Evolutionary conservation across 148 eudicot species (phyloP), one percentile per base, ranked within the genome.

Genomic region (Limonium bicolor): DNA sequence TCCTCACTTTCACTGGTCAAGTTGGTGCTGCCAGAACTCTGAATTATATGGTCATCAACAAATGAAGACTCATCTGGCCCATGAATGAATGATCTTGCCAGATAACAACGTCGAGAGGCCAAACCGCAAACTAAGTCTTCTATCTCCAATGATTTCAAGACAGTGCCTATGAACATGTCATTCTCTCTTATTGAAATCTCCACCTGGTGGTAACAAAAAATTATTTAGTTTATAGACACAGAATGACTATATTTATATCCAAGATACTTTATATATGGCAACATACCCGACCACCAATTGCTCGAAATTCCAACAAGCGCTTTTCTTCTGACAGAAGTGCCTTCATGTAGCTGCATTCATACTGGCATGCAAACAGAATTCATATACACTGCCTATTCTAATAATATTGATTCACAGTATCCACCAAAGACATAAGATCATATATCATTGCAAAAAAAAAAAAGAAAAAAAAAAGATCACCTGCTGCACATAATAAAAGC

Each of bases 271-370:
- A n/a, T n/a, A n/a, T n/a, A n/a, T n/a, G n/a, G n/a, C n/a, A 28
- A n/a, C 73, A 50, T 73, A 80, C 97, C 86, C 72, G 93, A 56
- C 95, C 95, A 59, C 97, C 97, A 48, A 69, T 85, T 36, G 97
- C 97, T 61, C 97, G 93, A 54, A 90, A 63, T 62, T 90, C 97
- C 66, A 90, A 76, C 60, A 90, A 65, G 43, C 65, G 77, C 48
- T 51, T 67, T 68, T 90, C 97, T 56, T 84, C 72, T 31, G 85
- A 92, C 30, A 77, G 72, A 54, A 90, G 84, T 65, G 78, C 76
- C 71, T 70, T 73, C 62, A 51, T 72, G 28, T 70, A 69, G 63
- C 69, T 71, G 38, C 63, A 49, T 26, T 65, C 82, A 49, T 59
- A 65, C 94, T 79, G 61, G 32, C 28, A 28, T 31, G 29, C 54